Conservation (phyloP, 352 stramenopile genomes). For the Globisporangium nodosum region DNA sequence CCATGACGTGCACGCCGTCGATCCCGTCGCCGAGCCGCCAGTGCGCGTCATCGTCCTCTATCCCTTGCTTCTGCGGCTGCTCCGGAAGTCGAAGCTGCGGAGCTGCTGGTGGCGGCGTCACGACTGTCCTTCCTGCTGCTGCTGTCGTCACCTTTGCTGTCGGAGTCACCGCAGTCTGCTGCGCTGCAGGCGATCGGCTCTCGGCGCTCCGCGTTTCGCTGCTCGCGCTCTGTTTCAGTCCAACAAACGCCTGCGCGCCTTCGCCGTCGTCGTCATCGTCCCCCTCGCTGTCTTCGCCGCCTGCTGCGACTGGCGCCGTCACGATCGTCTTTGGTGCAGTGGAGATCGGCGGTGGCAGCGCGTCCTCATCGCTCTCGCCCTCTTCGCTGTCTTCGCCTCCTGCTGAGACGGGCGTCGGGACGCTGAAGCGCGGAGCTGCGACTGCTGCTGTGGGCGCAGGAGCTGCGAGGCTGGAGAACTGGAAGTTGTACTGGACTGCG, state of each 20-base stretch:
- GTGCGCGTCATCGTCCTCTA: conserved; percentile 16
- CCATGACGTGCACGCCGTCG: conserved; percentile 54
- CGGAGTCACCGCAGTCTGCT: background rate
- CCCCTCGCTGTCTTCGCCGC: conserved; percentile 21
- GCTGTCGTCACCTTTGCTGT: background rate
- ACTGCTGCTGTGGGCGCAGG: conserved; percentile 12
- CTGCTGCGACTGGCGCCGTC: conserved; percentile 7
- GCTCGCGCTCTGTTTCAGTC: background rate
- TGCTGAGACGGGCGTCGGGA: conserved; percentile 5
- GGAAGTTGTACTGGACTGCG: conserved; percentile 45
- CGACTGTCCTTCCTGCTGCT: background rate
- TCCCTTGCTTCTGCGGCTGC: conserved; percentile 2
- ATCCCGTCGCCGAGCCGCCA: conserved; percentile 37
- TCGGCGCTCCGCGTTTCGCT: background rate
- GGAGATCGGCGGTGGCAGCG: background rate
- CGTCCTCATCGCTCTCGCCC: conserved; percentile 8
- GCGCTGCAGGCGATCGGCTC: background rate
- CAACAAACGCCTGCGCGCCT: background rate
- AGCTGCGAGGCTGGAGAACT: conserved; percentile 27
- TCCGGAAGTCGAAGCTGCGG: background rate
- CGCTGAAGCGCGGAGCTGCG: conserved; percentile 14
- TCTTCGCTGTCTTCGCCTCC: conserved; percentile 34
- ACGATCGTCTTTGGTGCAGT: background rate
- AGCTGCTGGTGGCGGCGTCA: background rate
- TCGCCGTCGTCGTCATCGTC: conserved; percentile 8